A percentile compares a stretch with the other conserved stretches of the same genome.
These are phyloP conservation scores for Cercospora beticola DNA, from an alignment of 2,329 filamentous ascomycete species.

Conservation along the genomic window DNA sequence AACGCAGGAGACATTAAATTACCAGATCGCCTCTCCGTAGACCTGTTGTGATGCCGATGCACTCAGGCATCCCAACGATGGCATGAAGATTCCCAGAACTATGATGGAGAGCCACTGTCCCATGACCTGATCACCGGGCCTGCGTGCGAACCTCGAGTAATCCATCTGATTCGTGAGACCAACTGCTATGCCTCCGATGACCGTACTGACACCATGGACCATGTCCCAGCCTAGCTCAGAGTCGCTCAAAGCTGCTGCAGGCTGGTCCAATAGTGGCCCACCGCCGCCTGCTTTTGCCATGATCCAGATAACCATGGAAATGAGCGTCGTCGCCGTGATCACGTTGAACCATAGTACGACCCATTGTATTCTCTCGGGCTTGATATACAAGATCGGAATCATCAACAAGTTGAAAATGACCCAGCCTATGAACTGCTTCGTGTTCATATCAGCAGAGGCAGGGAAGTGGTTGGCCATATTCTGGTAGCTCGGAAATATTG, in stretches of 20 bases:
- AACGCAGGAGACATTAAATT: slow-evolving; percentile 36
- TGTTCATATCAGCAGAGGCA: slow-evolving; percentile 47
- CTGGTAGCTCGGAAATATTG: slow-evolving; percentile 59
- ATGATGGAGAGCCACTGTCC: slow-evolving; percentile 50
- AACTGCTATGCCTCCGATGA: slow-evolving; percentile 47
- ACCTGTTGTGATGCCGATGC: slow-evolving; percentile 56
- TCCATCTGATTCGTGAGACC: slow-evolving; percentile 48
- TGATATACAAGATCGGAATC: slow-evolving; percentile 47
- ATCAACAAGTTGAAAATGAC: slow-evolving; percentile 49
- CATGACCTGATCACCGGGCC: slow-evolving; percentile 46
- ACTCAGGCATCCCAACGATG: slow-evolving; percentile 57
- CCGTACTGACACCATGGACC: slow-evolving; percentile 43
- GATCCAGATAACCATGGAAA: slow-evolving; percentile 57
- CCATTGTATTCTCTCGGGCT: slow-evolving; percentile 44
- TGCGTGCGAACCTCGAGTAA: slow-evolving; percentile 37
- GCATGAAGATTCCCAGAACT: slow-evolving; percentile 51
- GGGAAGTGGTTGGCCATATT: slow-evolving; percentile 55
- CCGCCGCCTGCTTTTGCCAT: slow-evolving; percentile 57
- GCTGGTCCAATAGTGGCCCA: slow-evolving; percentile 35
- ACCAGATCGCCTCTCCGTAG: slow-evolving; percentile 52
- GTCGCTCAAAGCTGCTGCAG: slow-evolving; percentile 35
- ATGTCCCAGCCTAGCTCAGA: slow-evolving; percentile 45
- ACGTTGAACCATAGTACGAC: slow-evolving; percentile 47
- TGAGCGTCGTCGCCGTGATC: slow-evolving; percentile 50
- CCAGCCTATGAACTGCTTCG: slow-evolving; percentile 47